Base-by-base conservation (phyloP, 495 filamentous ascomycete genomes). In the Aspergillus incahuasiensis region DNA sequence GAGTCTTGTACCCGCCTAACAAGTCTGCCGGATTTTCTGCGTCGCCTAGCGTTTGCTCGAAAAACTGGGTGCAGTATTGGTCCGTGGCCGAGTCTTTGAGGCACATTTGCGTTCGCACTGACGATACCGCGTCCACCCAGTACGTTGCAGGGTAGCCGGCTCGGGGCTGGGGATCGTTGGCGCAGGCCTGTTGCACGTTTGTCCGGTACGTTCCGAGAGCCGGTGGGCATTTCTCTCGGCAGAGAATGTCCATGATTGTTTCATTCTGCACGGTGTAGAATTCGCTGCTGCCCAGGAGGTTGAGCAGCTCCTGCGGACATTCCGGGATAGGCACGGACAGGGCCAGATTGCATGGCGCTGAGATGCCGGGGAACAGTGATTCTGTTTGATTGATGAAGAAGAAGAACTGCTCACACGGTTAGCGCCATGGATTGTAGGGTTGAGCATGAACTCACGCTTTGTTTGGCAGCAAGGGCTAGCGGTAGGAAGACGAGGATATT, bases 81-180 rank as follows among this genome's bases (percentile, higher is more conserved):
- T 16, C 42, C 1, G 42, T 19, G 13, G 42, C 16, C 5, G 42
- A 44, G 18, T 44, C 42, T 16, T 44, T 44, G 19, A 44, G 16
- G 16, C 42, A 44, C 42, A 44, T 48, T 18, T 28, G 28, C 22
- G 21, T 48, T 22, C 19, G 46, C 21, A 48, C 46, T 1, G 46
- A 34, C 2, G 46, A 48, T 22, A 48, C 46, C 12, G 46, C 28
- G 16, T 48, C 46, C 1, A 32, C 46, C 46, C 28, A 48, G 21
- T 48, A 48, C 2, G 28, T 48, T 7, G 28, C 46, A 15, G 46
- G 46, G 28, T 48, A 48, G 28, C 28, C 46, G 1, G 11, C 46
- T 48, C 46, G 46, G 21, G 46, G 28, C 46, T 48, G 46, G 15
- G 46, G 42, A 24, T 44, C 42, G 22, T 44, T 19, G 42, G 42